Conservation (phyloP, 2,329 filamentous ascomycete genomes). For the Diaporthe sp. region DNA sequence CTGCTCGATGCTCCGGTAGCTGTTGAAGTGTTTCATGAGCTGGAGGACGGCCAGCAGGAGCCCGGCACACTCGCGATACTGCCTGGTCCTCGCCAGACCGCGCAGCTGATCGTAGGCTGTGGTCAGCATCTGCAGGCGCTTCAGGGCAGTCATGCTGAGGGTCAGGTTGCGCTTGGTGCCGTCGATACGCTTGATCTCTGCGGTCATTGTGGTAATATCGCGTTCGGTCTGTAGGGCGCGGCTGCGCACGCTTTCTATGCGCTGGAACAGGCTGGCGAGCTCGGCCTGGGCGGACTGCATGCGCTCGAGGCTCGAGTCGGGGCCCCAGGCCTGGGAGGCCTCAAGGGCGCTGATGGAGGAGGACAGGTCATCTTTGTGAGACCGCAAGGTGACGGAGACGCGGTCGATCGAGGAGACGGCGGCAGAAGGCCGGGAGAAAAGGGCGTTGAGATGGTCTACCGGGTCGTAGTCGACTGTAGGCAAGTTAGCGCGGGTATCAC, state of each 20-base stretch:
- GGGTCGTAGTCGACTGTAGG: conserved; percentile 83
- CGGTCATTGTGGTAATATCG: conserved; percentile 98
- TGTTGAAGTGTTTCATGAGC: conserved; percentile 98
- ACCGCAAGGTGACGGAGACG: conserved; percentile 79
- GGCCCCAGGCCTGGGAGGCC: conserved; percentile 84
- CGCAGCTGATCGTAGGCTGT: conserved; percentile 98
- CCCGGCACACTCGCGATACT: conserved; percentile 95
- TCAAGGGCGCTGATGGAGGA: conserved; percentile 80
- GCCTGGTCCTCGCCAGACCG: conserved; percentile 83
- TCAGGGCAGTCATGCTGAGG: conserved; percentile 96
- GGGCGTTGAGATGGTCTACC: conserved; percentile 89
- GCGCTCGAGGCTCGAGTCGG: conserved; percentile 88
- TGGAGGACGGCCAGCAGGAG: conserved; percentile 95
- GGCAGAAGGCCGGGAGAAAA: conserved; percentile 91
- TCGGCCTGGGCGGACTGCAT: conserved; percentile 94
- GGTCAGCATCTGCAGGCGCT: conserved; percentile 97
- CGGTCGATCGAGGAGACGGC: conserved; percentile 81
- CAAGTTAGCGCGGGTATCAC: conserved; percentile 25
- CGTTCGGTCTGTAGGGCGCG: conserved; percentile 93
- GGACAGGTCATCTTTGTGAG: conserved; percentile 86
- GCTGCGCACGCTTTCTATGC: conserved; percentile 92
- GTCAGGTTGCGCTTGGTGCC: conserved; percentile 97
- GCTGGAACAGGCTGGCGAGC: conserved; percentile 89
- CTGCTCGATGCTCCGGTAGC: conserved; percentile 97
- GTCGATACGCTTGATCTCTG: conserved; percentile 97